Conservation (phyloP, 495 filamentous ascomycete species). For the Penicillium simplicissimum region DNA sequence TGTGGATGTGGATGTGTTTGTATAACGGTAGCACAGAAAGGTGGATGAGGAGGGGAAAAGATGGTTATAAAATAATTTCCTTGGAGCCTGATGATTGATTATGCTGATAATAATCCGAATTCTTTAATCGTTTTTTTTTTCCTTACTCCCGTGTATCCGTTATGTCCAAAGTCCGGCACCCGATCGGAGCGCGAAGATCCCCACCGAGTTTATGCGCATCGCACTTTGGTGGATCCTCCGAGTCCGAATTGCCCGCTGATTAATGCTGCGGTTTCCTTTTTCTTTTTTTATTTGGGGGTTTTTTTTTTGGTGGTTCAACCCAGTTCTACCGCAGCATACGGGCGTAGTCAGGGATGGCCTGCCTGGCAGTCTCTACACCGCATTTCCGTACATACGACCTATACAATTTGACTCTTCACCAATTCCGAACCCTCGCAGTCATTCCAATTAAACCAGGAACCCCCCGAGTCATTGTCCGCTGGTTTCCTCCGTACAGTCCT, state of each 20-base stretch:
- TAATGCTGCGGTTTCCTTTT: neutral
- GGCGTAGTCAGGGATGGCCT: neutral
- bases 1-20: neutral
- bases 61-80: constrained; percentile 9
- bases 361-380: neutral
- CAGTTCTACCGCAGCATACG: no score
- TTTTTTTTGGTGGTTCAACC: neutral
- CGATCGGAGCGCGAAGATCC: constrained; percentile 16
- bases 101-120: constrained; percentile 1
- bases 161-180: constrained; percentile 9
- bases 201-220: constrained; percentile 10
- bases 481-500: neutral
- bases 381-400: neutral
- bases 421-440: neutral
- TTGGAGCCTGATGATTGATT: neutral
- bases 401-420: neutral
- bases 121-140: constrained; percentile 5
- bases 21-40: neutral
- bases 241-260: constrained; percentile 10
- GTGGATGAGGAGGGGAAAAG: neutral
- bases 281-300: neutral
- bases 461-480: neutral
- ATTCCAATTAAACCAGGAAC: neutral
- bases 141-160: constrained; percentile 9
- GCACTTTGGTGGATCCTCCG: constrained; percentile 8